A percentile compares a stretch with the other conserved stretches of the same genome.
Conservation (phyloP, 768 basidiomycete genomes). For the Suillus weaverae region DNA sequence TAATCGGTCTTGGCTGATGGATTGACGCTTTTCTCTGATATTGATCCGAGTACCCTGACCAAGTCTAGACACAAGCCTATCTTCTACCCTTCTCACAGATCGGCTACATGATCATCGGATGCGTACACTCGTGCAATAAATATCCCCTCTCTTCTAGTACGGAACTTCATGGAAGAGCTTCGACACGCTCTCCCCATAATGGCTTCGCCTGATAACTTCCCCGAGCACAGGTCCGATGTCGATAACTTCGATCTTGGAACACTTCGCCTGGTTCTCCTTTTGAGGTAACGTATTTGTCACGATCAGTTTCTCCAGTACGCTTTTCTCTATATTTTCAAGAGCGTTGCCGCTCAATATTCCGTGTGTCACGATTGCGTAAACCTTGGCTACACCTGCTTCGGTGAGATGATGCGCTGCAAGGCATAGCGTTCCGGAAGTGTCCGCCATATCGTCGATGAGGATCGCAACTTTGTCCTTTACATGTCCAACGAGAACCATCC, state of each 20-base stretch:
- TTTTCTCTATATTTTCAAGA: conserved; percentile 66
- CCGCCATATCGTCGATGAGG: conserved; percentile 98
- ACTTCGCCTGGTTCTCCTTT: conserved; percentile 64
- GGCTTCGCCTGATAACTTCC: conserved; percentile 93
- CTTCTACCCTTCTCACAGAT: neutral
- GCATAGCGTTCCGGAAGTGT: conserved; percentile 92
- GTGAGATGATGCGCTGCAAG: conserved; percentile 87
- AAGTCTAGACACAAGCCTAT: conserved; percentile 1
- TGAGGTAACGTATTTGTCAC: conserved; percentile 99
- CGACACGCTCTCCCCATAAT: conserved; percentile 94
- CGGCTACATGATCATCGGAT: neutral
- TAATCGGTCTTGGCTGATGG: neutral
- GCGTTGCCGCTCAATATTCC: conserved; percentile 93
- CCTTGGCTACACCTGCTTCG: conserved; percentile 83
- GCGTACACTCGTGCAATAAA: neutral
- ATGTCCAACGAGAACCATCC: conserved; percentile 94
- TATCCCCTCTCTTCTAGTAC: conserved; percentile 47
- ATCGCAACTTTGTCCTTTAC: conserved; percentile 92
- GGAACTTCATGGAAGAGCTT: conserved; percentile 90
- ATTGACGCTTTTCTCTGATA: neutral
- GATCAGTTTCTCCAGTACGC: conserved; percentile 87
- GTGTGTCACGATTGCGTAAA: conserved; percentile 94
- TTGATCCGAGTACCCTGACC: neutral
- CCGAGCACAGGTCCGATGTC: conserved; percentile 94
- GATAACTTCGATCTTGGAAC: conserved; percentile 86